Evolutionary conservation across 371 early-diverging fungal species (phyloP).

Genomic region (Syncephalastrum monosporum): DNA sequence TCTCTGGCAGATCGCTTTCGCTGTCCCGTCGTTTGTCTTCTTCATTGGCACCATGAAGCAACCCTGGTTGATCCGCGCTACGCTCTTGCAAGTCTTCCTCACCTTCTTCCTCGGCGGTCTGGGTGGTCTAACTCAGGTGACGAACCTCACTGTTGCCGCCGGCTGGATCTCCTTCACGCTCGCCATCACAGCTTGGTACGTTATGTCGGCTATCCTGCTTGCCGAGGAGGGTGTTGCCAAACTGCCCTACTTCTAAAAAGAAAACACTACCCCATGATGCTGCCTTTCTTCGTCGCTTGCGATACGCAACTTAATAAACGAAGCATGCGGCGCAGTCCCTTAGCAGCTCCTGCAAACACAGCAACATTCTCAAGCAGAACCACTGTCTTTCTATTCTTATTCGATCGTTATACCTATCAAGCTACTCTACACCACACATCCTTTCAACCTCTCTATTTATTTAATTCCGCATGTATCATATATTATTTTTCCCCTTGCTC

Average conservation of each 20-base stretch:
- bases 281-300: too few species aligned
- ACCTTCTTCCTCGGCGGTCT: constrained; percentile 36
- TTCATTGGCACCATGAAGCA: constrained; percentile 38
- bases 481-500: too few species aligned
- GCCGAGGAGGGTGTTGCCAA: constrained; percentile 32
- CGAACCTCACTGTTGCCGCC: constrained; percentile 19
- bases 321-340: too few species aligned
- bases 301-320: too few species aligned
- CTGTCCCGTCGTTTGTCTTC: constrained; percentile 33
- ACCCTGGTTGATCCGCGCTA: constrained; percentile 29
- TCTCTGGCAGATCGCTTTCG: constrained; percentile 31
- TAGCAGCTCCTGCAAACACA: too few species aligned
- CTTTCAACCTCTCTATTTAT: too few species aligned
- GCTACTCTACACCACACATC: too few species aligned
- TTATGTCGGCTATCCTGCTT: constrained; percentile 30
- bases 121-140: constrained; percentile 23
- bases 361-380: too few species aligned
- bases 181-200: constrained; percentile 37
- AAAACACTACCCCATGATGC: too few species aligned
- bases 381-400: too few species aligned
- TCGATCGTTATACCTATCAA: too few species aligned
- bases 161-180: constrained; percentile 40
- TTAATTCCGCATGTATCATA: too few species aligned
- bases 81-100: constrained; percentile 37
- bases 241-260: constrained; percentile 32